Base-by-base conservation (phyloP, 148 eudicot genomes). In the Cornus suecica region DNA sequence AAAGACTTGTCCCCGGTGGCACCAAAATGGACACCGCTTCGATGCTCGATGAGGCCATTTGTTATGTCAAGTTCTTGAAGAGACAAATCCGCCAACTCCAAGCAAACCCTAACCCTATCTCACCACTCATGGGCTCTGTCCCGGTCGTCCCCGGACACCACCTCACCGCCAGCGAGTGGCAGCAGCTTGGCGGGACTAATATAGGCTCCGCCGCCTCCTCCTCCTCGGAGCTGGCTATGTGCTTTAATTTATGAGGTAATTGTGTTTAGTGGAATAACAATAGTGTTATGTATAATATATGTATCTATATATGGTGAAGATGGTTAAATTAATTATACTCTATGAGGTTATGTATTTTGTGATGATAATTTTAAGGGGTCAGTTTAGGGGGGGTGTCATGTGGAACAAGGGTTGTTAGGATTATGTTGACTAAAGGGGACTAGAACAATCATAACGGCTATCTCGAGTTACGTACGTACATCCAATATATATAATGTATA, bases 21-120 rank as follows among this genome's bases (percentile, higher is more conserved):
- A 87, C 90, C 16, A 94, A 94, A 80, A 85, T 94, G 92, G 98
- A 94, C 83, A 92, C 98, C 2, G 98, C 98, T 30, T 88, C 98
- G 9, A 94, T 94, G 98, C 78, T 94, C 10, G 98, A 92, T 18
- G 98, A 94, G 72, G 98, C 98, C 62, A 81, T 90, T 15, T 90
- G 94, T 28, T 94, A 94, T 72, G 90, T 94, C 29, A 94, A 91
- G 93, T 94, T 90, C 83, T 84, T 94, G 78, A 94, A 90, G 72
- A 78, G 91, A 11, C 94, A 91, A 79, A 94, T 92, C 45, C 85
- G 90, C 2, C 83, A 69, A 24, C 90, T 94, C 13, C 94, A 88
- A 65, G 70, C 66, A n/a, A 66, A 72, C 23, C 41, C 69, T 67
- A 51, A 72, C 52, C 56, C 5, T 8, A 52, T 25, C 69, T 60